These are phyloP conservation scores for Luffa aegyptiaca DNA, from an alignment of 306 rosid genomes.

Conservation along the genomic window DNA sequence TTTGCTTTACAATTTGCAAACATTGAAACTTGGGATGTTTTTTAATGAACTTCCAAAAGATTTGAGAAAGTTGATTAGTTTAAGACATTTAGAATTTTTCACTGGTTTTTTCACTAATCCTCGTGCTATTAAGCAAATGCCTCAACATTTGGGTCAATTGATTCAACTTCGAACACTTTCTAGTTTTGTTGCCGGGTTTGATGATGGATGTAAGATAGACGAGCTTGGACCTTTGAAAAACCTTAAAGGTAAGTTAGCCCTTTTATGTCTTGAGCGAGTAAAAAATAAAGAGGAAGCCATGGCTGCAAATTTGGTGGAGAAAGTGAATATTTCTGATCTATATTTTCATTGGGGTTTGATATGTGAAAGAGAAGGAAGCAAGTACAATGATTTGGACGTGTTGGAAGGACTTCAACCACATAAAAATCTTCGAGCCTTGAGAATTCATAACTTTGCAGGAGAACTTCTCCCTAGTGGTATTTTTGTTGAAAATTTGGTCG, in stretches of 20 bases:
- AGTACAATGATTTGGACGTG: background rate
- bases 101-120: background rate
- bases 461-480: background rate
- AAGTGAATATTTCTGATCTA: background rate
- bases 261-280: constrained; percentile 1
- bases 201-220: background rate
- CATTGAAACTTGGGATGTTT: background rate
- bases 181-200: background rate
- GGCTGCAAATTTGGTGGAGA: background rate
- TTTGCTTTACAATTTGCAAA: constrained; percentile 6
- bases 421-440: background rate
- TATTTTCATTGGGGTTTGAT: background rate
- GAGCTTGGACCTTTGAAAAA: background rate
- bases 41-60: background rate
- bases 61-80: constrained; percentile 1
- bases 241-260: background rate
- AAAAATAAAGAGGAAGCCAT: constrained; percentile 1
- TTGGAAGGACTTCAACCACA: constrained; percentile 10
- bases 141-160: background rate
- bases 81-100: constrained; percentile 2
- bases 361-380: background rate
- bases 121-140: background rate
- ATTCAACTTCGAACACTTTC: constrained; percentile 5
- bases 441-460: background rate
- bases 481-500: background rate